These are phyloP conservation scores for Fusarium keratoplasticum DNA, from an alignment of 2,329 filamentous ascomycete genomes.

Conservation along the genomic window DNA sequence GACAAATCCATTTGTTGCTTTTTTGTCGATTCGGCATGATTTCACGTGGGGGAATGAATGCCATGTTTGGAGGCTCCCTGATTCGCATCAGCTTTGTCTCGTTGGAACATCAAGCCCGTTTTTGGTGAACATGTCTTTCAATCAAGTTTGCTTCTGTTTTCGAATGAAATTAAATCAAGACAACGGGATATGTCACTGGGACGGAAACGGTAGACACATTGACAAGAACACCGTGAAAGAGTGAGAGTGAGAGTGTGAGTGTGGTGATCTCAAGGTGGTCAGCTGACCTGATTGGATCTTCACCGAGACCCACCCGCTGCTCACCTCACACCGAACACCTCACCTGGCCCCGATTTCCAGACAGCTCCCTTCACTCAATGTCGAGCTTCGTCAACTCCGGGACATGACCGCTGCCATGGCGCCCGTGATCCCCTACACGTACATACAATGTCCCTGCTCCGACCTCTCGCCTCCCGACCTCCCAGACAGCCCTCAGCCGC, in stretches of 20 bases:
- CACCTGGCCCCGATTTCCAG: constrained; percentile 23
- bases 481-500: constrained; percentile 45
- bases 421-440: constrained; percentile 70
- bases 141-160: not conserved
- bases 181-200: not conserved
- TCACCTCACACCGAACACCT: constrained; percentile 34
- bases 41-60: not conserved
- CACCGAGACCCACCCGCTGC: constrained; percentile 10
- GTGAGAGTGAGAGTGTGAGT: not conserved
- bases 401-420: constrained; percentile 54
- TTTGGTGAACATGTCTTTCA: not conserved
- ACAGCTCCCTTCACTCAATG: constrained; percentile 30
- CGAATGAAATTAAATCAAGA: not conserved
- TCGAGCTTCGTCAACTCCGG: constrained; percentile 29
- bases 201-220: not conserved
- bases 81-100: not conserved
- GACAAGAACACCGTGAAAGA: not conserved
- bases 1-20: constrained; percentile 1
- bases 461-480: constrained; percentile 55
- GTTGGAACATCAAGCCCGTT: not conserved
- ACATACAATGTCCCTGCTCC: constrained; percentile 75
- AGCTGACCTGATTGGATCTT: constrained; percentile 22
- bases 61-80: not conserved
- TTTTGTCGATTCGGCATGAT: not conserved
- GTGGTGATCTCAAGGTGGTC: not conserved